Conservation (phyloP, 495 filamentous ascomycete genomes). For the Aspergillus affinis region DNA sequence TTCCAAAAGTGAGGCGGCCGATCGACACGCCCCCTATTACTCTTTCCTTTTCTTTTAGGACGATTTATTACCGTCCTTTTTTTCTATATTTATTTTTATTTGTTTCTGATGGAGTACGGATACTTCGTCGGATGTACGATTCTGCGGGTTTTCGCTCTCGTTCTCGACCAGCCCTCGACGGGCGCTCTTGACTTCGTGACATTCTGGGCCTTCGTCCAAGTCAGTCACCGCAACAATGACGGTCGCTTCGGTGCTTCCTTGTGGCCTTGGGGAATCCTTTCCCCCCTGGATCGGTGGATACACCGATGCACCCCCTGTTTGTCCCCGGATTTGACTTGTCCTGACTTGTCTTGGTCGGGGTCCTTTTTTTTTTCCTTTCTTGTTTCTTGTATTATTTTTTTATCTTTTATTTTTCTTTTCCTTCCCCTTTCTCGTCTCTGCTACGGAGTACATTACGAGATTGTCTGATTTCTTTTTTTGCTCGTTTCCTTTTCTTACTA, state of each 20-base stretch:
- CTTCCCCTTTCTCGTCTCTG: slow-evolving; percentile 2
- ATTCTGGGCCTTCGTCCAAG: neutral
- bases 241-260: neutral
- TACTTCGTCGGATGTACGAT: neutral
- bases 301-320: neutral
- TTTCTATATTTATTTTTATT: neutral
- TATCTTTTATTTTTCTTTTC: neutral
- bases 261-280: neutral
- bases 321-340: slow-evolving; percentile 6
- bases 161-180: slow-evolving; percentile 15
- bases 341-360: neutral
- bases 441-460: neutral
- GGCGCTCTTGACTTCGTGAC: slow-evolving; percentile 4
- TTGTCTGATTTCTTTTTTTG: neutral
- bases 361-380: slow-evolving; percentile 5
- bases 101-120: neutral
- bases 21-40: slow-evolving; percentile 16
- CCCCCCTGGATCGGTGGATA: neutral
- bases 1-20: slow-evolving; percentile 25
- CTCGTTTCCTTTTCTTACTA: neutral
- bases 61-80: neutral
- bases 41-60: slow-evolving; percentile 8
- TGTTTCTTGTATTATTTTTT: neutral
- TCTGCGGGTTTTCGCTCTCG: slow-evolving; percentile 6
- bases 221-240: slow-evolving; percentile 14